Base-by-base conservation (phyloP, 208 protist genomes). In the Leishmania martiniquensis region DNA sequence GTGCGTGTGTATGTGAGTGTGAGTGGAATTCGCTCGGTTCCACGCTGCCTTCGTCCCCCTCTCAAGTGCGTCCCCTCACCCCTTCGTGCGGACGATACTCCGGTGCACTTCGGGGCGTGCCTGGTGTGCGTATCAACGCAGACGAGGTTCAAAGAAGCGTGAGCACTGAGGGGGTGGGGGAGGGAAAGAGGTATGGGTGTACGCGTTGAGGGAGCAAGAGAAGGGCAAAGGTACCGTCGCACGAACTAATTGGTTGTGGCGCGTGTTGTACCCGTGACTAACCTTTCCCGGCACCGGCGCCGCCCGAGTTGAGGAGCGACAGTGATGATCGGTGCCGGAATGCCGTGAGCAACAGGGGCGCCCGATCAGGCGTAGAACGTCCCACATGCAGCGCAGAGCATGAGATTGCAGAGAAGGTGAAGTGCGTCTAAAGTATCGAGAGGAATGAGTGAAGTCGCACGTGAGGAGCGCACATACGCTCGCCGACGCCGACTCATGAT, bases 41-140 rank as follows among this genome's bases (percentile, higher is more conserved):
- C 29, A 32, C 47, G 44, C 47, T n/a, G 44, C 52, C 22, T 3
- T 55, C n/a, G 13, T 72, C 29, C 12, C 37, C 44, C 39, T 39
- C 67, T n/a, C 29, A 10, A 57, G 32, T 20, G 39, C 17, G 13
- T 12, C 22, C 67, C 44, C 17, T 54, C n/a, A 20, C 39, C 32
- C 17, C 25, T 55, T 52, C 37, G 67, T 42, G 47, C 29, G 2
- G n/a, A 10, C 37, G 67, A 15, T 20, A 4, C 42, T 52, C n/a
- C 5, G 10, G 54, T 59, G 54, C 22, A 9, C 25, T 59, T 20
- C 54, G 20, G 25, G 7, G 25, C 25, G 25, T 29, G 54, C 20
- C 54, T 62, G 12, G 67, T 70, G 10, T 72, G 47, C 32, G 67
- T 54, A n/a, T 72, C 45, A 57, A 22, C 47, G n/a, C 45, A n/a